These are phyloP conservation scores for Chlorella sorokiniana DNA, from an alignment of 139 green algal genomes.

Conservation along the genomic window DNA sequence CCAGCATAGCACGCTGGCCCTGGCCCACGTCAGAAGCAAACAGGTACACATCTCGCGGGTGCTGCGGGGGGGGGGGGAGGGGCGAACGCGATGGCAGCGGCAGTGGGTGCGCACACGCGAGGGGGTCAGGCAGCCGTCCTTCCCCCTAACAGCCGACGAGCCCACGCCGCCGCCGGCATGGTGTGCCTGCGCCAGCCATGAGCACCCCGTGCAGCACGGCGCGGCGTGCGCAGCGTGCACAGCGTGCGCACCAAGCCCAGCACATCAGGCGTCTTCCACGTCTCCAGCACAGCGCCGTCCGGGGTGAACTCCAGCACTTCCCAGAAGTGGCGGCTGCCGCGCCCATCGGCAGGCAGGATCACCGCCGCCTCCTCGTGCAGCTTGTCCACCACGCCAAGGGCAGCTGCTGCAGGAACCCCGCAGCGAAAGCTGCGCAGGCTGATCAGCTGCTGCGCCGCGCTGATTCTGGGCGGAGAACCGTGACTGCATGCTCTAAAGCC, in stretches of 20 bases:
- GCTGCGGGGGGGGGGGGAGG: conserved; percentile 19
- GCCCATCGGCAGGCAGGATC: conserved; percentile 7
- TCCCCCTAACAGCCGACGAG: too few species aligned
- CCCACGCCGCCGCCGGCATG: neutral
- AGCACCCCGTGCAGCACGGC: too few species aligned
- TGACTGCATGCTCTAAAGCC: too few species aligned
- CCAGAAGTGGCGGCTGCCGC: conserved; percentile 27
- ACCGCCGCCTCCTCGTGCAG: conserved; percentile 41
- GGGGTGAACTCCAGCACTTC: conserved; percentile 55
- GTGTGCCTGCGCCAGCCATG: too few species aligned
- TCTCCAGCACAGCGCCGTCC: conserved; percentile 46
- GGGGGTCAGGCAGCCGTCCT: too few species aligned
- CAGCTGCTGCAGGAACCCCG: neutral
- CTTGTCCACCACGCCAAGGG: conserved; percentile 45
- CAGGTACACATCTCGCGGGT: conserved; percentile 53
- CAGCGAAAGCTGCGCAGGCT: neutral
- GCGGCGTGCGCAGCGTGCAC: neutral
- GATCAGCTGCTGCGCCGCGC: conserved; percentile 13
- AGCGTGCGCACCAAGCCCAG: conserved; percentile 11
- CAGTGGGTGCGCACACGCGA: neutral
- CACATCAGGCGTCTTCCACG: conserved; percentile 51
- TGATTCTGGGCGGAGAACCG: too few species aligned
- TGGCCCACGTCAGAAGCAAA: conserved; percentile 43
- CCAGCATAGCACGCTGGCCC: conserved; percentile 34
- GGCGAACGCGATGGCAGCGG: neutral